phyloP scores from a whole-genome alignment of 768 basidiomycete genomes.

The Panaeolus papilionaceus region DNA sequence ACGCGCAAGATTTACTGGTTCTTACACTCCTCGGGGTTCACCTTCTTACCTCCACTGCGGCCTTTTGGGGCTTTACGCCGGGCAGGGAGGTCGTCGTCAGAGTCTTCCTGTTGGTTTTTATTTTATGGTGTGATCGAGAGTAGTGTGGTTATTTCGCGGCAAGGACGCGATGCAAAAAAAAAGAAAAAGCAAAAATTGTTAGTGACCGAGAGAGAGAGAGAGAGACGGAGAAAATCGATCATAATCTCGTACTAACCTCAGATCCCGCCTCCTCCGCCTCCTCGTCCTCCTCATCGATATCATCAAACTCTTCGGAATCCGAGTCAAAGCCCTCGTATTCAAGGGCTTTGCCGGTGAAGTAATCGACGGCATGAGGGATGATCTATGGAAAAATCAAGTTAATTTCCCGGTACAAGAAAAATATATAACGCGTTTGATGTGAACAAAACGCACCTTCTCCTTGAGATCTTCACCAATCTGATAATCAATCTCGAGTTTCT shows the following conservation, averaged over 20 bases:
- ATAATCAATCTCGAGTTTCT: conserved; percentile 94
- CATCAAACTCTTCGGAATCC: conserved; percentile 64
- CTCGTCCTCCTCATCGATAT: conserved; percentile 66
- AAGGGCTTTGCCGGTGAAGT: conserved; percentile 96
- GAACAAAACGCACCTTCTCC: conserved; percentile 72
- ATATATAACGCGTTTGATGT: not conserved
- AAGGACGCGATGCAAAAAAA: conserved; percentile 7
- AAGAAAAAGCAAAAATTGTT: not conserved
- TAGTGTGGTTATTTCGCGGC: too few species aligned
- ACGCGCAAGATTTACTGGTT: conserved; percentile 63
- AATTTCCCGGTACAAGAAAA: not conserved
- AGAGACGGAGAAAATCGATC: conserved; percentile 35
- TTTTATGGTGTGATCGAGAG: not conserved
- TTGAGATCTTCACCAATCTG: conserved; percentile 99
- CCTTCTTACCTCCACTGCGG: conserved; percentile 50
- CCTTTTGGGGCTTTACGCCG: conserved; percentile 68
- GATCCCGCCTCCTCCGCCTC: conserved; percentile 57
- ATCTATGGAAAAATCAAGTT: conserved; percentile 52
- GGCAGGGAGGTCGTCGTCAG: conserved; percentile 68
- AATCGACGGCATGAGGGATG: conserved; percentile 95
- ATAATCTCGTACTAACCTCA: conserved; percentile 51
- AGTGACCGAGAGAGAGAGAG: conserved; percentile 8
- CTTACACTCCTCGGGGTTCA: conserved; percentile 89
- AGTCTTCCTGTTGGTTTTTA: conserved; percentile 44
- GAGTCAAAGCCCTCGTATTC: conserved; percentile 75